Conservation (phyloP, 768 basidiomycete genomes). For the Lyophyllum atratum region DNA sequence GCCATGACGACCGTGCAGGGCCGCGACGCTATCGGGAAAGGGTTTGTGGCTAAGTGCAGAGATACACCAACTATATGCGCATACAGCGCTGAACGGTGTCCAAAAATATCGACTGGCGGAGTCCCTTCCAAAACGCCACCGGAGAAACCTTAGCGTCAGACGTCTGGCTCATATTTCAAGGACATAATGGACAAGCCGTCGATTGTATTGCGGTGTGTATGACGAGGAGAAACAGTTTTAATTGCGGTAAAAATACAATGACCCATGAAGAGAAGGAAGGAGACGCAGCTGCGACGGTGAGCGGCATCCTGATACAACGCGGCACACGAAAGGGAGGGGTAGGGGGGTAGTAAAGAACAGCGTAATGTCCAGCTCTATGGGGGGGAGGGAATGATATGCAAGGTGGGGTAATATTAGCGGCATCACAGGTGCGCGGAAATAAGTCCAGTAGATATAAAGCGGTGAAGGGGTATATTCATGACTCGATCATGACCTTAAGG, state of each 20-base stretch:
- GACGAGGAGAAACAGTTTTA: neutral
- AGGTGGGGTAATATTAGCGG: neutral
- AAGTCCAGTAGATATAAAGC: neutral
- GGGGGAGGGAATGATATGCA: neutral
- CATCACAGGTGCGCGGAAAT: neutral
- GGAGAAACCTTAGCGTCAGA: neutral
- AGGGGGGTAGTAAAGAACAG: neutral
- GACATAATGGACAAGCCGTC: no score
- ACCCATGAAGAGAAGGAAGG: neutral
- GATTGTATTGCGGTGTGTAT: no score
- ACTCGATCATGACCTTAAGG: conserved; percentile 85
- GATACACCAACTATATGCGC: no score
- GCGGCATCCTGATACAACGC: neutral
- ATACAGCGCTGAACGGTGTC: no score
- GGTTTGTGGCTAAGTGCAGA: no score
- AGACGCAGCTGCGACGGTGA: neutral
- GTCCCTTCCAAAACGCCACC: neutral
- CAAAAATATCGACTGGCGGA: no score
- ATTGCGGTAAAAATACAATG: conserved; percentile 14
- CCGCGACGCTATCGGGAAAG: no score
- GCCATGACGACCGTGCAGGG: no score
- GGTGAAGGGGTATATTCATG: conserved; percentile 15
- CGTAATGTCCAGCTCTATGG: neutral
- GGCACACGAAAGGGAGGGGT: neutral
- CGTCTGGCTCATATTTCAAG: no score